These are phyloP conservation scores for Eimeria acervulina DNA, from an alignment of 169 alveolate species.

Conservation along the genomic window DNA sequence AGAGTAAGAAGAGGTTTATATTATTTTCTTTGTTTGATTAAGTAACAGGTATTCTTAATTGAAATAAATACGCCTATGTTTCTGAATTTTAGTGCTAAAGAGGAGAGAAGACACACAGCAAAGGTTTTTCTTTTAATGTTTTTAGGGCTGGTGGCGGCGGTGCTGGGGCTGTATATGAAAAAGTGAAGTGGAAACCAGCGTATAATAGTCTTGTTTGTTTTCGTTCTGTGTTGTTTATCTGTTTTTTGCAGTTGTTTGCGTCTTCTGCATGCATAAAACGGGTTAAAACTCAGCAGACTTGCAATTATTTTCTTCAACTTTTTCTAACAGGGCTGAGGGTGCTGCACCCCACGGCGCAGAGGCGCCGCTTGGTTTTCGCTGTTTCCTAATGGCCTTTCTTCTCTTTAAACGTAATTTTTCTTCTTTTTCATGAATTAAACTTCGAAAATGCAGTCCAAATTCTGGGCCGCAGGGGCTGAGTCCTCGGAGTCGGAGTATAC, in stretches of 20 bases:
- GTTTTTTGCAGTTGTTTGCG: background rate
- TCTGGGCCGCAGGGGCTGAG: conserved; percentile 84
- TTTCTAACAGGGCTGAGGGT: background rate
- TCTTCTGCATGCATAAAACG: background rate
- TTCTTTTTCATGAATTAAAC: too few relatives aligned
- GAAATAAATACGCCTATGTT: background rate
- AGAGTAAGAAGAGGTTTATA: background rate
- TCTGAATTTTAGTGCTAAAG: too few relatives aligned
- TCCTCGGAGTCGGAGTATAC: conserved; percentile 78
- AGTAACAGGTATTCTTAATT: too few relatives aligned
- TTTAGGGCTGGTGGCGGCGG: conserved; percentile 41
- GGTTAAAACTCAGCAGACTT: background rate
- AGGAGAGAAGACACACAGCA: too few relatives aligned
- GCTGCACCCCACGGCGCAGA: conserved; percentile 54
- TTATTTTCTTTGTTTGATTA: background rate
- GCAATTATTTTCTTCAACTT: background rate
- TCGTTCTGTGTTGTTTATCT: background rate
- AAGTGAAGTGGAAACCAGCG: background rate
- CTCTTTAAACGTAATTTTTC: background rate
- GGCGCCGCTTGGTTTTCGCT: background rate
- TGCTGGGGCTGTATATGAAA: background rate
- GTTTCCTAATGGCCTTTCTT: background rate
- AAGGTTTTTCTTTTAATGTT: background rate
- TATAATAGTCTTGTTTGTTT: background rate
- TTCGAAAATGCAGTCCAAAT: conserved; percentile 80